Base-by-base conservation (phyloP, 306 rosid species). In the Acacia crassicarpa region DNA sequence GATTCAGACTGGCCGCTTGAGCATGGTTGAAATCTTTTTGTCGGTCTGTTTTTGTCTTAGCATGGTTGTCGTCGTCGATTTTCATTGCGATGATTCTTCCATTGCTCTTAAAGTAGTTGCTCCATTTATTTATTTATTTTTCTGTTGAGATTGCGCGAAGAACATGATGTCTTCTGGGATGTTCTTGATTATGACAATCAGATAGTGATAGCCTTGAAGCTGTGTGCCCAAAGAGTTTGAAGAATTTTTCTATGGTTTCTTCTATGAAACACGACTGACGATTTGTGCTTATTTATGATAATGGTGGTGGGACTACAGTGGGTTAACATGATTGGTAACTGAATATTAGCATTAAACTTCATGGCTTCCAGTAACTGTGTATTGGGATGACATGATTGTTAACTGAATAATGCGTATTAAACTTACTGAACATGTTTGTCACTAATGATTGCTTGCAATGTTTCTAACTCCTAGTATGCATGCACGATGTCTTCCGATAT, bases 1-100 rank as follows among this genome's bases (percentile, higher is more conserved):
- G 92, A 91, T 91, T 92, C 91, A 59, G 77, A 67, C 40, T 74
- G 58, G 33, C 75, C 56, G 11, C 58, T 27, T 2, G 44, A 85
- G 80, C 84, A 38, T 68, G 58, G 74, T 78, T 76, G 1, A 81
- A 49, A 66, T 27, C 46, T 72, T 61, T 76, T 83, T 22, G 53
- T 38, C 41, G 41, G 40, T 35, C 78, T 82, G 5, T 23, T 81
- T 71, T 71, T 67, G 74, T 74, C 45, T 81, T 9, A 61, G 72
- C 72, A 38, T 74, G 56, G 22, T 68, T 78, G 81, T n/a, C 70
- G 45, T 53, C 51, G 80, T 38, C 72, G 67, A 79, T 63, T 32
- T 19, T 40, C 15, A 61, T 3, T 30, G 63, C n/a, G 85, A 46
- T 84, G 83, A 82, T 89, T 81, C 80, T 84, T 46, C 54, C 43